Evolutionary conservation across 306 rosid genomes (phyloP), one percentile per base, ranked within the genome.

Genomic region (Corylus avellana): DNA sequence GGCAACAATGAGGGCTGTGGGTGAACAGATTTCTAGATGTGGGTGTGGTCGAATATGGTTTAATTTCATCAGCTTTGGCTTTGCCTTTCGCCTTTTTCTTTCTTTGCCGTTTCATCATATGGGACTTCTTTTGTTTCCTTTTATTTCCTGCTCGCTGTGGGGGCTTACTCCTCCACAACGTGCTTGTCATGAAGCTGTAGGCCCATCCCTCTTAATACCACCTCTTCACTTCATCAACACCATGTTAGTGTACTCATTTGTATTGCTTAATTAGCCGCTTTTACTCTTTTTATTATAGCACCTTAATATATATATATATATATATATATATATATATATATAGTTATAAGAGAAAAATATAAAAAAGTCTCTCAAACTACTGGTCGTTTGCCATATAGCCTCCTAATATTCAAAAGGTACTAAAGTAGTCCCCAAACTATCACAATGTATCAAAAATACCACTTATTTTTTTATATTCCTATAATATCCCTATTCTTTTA

Each of bases 161-260:
- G 91, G 86, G 8, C 46, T 6, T 42, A 42, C 86, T 79, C 81
- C 78, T 81, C 79, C 85, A 57, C 80, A 94, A 89, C 90, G 89
- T 92, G 98, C 84, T 88, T 75, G 78, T 87, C 90, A 90, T 94
- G 90, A 90, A 89, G 82, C 58, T 79, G 94, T 88, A 89, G 94
- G 97, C 70, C 89, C 93, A 42, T 79, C 73, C 17, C 70, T 61
- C 75, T 13, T 59, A 22, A 72, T 56, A 58, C 80, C 70, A 74
- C 67, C 71, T 44, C 16, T 62, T 63, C 47, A 25, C 17, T 47
- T 54, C 17, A 50, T 4, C 51, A 44, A 74, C 50, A 73, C 59
- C 53, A 9, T 49, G 13, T 49, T 82, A 75, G 77, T 9, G 79
- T 78, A 73, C 80, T 50, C 78, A 88, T 14, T 49, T 62, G 47